Percentiles rank a stretch among this genome's conserved stretches.
These are phyloP conservation scores for Pythium sp. DNA, from an alignment of 352 stramenopile genomes.

Conservation along the genomic window DNA sequence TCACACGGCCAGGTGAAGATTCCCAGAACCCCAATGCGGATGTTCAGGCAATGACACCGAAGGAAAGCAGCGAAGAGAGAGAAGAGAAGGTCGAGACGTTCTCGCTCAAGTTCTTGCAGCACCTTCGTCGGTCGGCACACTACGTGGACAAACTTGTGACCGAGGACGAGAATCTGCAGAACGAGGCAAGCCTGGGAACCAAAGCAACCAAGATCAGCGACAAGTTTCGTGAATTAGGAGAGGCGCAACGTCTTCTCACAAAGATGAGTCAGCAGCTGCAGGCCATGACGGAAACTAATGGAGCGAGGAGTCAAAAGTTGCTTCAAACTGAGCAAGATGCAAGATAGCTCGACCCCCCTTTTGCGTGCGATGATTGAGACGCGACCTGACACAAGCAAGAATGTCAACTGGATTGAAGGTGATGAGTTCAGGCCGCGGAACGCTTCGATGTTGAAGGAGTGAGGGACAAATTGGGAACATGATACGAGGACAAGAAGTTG, in stretches of 20 bases:
- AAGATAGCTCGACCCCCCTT: neutral
- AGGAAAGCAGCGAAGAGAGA: constrained; percentile 37
- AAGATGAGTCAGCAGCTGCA: constrained; percentile 40
- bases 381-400: neutral
- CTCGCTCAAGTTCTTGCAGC: constrained; percentile 62
- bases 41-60: constrained; percentile 18
- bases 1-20: constrained; percentile 53
- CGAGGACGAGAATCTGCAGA: constrained; percentile 50
- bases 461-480: too few species aligned
- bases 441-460: neutral
- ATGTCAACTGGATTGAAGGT: neutral
- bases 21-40: constrained; percentile 32
- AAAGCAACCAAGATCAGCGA: constrained; percentile 25
- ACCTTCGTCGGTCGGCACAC: constrained; percentile 50
- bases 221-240: constrained; percentile 34
- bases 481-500: neutral
- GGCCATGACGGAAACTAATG: constrained; percentile 29
- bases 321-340: constrained; percentile 15
- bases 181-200: constrained; percentile 36
- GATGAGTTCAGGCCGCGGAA: neutral
- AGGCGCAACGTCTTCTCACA: constrained; percentile 37
- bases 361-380: neutral
- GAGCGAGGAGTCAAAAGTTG: constrained; percentile 26
- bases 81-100: constrained; percentile 47
- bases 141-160: constrained; percentile 63